These are phyloP conservation scores for Rhodotorula sp. DNA, from an alignment of 1,284 basidiomycete genomes.

Conservation along the genomic window DNA sequence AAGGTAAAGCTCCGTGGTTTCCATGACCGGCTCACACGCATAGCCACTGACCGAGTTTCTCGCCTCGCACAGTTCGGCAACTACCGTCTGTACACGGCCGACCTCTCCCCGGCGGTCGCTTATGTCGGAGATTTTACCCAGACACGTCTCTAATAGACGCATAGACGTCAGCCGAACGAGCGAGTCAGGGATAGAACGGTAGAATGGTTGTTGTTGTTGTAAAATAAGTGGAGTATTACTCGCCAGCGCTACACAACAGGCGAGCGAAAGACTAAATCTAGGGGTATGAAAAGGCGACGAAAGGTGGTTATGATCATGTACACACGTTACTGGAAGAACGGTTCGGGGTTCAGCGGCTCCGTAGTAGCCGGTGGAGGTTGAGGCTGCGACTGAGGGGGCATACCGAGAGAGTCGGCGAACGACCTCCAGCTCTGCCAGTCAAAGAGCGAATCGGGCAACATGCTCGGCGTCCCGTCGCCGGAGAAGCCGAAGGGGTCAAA, in stretches of 20 bases:
- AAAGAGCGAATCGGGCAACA: constrained; percentile 24
- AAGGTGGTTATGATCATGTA: too few relatives aligned
- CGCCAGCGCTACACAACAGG: too few relatives aligned
- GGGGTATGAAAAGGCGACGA: too few relatives aligned
- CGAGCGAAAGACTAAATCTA: too few relatives aligned
- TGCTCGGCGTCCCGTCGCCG: constrained; percentile 22
- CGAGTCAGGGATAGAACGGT: too few relatives aligned
- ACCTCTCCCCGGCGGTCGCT: neutral
- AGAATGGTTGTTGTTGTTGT: too few relatives aligned
- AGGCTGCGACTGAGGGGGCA: neutral
- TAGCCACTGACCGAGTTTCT: neutral
- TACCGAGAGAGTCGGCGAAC: constrained; percentile 19
- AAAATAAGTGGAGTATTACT: too few relatives aligned
- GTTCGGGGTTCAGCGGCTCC: too few relatives aligned
- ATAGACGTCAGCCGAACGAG: too few relatives aligned
- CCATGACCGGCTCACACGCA: too few relatives aligned
- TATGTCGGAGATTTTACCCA: constrained; percentile 22
- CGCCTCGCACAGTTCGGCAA: constrained; percentile 3
- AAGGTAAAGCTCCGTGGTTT: constrained; percentile 5
- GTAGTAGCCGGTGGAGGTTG: neutral
- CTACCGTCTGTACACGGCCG: neutral
- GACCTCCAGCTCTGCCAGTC: constrained; percentile 15
- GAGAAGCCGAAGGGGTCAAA: constrained; percentile 34
- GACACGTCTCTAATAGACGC: neutral
- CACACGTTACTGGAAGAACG: too few relatives aligned